These are phyloP conservation scores for Globisporangium megalacanthum DNA, from an alignment of 352 stramenopile genomes.

Conservation along the genomic window DNA sequence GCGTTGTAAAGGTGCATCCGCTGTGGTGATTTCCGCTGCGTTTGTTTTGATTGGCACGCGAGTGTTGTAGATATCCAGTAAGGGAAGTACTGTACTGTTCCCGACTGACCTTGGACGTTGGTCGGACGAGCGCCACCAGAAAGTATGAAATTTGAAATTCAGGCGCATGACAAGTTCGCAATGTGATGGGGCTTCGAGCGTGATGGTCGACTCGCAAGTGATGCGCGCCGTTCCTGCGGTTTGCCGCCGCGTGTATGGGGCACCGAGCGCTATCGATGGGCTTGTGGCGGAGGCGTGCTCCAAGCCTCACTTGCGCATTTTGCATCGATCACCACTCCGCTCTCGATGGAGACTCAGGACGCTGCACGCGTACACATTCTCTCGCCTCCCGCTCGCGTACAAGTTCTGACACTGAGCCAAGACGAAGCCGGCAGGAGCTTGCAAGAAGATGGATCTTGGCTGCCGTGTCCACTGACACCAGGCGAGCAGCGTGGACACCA, in stretches of 20 bases:
- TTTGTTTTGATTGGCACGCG: background rate
- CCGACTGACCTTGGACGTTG: background rate
- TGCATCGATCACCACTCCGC: background rate
- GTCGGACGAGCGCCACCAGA: too few species aligned
- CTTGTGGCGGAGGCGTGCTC: too few species aligned
- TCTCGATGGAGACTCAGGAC: background rate
- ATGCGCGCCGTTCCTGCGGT: background rate
- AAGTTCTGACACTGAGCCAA: background rate
- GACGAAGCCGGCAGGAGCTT: background rate
- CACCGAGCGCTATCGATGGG: too few species aligned
- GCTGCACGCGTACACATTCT: background rate
- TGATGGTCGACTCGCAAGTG: background rate
- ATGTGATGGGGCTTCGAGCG: background rate
- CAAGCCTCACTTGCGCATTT: background rate
- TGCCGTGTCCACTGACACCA: constrained; percentile 2
- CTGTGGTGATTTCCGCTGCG: background rate
- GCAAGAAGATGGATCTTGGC: background rate
- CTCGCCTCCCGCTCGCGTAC: background rate
- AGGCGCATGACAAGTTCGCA: constrained; percentile 7
- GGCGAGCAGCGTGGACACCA: background rate
- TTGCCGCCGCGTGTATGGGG: too few species aligned
- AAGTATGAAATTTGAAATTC: constrained; percentile 4
- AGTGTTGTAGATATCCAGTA: background rate
- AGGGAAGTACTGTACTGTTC: too few species aligned
- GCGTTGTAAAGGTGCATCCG: background rate